These are phyloP conservation scores for Alisma plantagoaquatica DNA, from an alignment of 106 monocot species.

Conservation along the genomic window DNA sequence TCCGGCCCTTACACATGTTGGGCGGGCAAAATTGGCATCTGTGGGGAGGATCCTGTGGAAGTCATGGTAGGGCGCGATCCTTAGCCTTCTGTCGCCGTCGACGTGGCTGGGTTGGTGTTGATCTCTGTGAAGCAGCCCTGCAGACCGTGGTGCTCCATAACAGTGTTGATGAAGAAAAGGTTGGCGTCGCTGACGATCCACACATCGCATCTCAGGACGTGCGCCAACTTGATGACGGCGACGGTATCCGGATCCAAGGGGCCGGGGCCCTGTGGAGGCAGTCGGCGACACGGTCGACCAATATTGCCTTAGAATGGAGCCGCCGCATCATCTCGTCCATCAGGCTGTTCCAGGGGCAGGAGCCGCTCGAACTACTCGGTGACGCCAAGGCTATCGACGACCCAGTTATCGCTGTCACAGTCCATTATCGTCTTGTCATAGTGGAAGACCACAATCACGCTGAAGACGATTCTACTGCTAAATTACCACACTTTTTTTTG, in stretches of 20 bases:
- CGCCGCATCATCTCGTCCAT: constrained; percentile 16
- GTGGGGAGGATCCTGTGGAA: background rate
- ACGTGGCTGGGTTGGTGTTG: constrained; percentile 3
- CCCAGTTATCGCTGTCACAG: constrained; percentile 74
- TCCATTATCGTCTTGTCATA: constrained; percentile 76
- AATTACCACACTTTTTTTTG: too few relatives aligned
- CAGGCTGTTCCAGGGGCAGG: constrained; percentile 49
- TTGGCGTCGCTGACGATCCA: too few relatives aligned
- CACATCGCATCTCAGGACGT: too few relatives aligned
- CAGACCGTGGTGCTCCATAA: constrained; percentile 1
- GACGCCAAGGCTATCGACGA: too few relatives aligned
- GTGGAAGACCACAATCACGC: constrained; percentile 58
- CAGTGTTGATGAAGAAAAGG: background rate
- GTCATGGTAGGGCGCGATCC: constrained; percentile 1
- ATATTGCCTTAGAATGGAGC: background rate
- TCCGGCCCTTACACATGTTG: constrained; percentile 5
- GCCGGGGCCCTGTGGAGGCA: background rate
- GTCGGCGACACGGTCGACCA: background rate
- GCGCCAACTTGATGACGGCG: too few relatives aligned
- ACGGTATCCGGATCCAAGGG: background rate
- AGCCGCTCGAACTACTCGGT: constrained; percentile 43
- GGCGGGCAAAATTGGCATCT: too few relatives aligned
- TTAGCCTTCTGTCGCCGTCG: constrained; percentile 2
- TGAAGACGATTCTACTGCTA: too few relatives aligned
- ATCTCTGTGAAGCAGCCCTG: constrained; percentile 2